These are phyloP conservation scores for Suhomyces atakaporum DNA, from an alignment of 1,139 yeast species.

Conservation along the genomic window DNA sequence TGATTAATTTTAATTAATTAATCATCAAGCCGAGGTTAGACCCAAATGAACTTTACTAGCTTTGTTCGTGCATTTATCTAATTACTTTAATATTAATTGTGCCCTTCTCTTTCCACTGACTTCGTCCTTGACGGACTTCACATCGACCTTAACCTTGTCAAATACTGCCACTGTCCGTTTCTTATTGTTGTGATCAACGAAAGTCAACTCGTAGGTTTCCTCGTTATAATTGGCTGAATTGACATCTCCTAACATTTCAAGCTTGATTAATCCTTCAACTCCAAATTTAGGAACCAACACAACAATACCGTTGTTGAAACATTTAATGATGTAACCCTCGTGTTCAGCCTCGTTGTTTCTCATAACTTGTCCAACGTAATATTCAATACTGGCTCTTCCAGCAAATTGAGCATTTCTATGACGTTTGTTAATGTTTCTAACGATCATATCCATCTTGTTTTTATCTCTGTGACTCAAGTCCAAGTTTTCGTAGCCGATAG, in stretches of 20 bases:
- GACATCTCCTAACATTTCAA: slow-evolving; percentile 72
- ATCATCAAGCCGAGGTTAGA: too few species aligned
- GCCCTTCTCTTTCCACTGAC: slow-evolving; percentile 93
- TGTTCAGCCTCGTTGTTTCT: slow-evolving; percentile 72
- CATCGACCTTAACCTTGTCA: slow-evolving; percentile 82
- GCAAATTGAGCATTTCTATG: slow-evolving; percentile 99
- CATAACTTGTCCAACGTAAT: slow-evolving; percentile 97
- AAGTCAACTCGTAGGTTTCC: slow-evolving; percentile 68
- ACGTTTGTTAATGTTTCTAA: slow-evolving; percentile 86
- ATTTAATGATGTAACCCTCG: slow-evolving; percentile 90
- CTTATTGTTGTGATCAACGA: slow-evolving; percentile 48
- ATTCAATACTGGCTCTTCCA: slow-evolving; percentile 96
- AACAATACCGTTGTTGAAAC: slow-evolving; percentile 92
- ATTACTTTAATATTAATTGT: slow-evolving; percentile 58
- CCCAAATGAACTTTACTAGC: too few species aligned
- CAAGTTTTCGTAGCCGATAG: slow-evolving; percentile 87
- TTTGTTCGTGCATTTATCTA: too few species aligned
- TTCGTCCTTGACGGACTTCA: slow-evolving; percentile 80
- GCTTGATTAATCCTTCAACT: slow-evolving; percentile 86
- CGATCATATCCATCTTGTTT: slow-evolving; percentile 84
- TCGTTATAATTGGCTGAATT: slow-evolving; percentile 72
- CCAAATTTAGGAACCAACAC: slow-evolving; percentile 97
- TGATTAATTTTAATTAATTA: too few species aligned
- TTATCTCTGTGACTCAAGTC: slow-evolving; percentile 86
- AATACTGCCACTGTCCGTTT: slow-evolving; percentile 66